Base-by-base conservation (phyloP, 495 filamentous ascomycete genomes). In the Annulohypoxylon nitens region DNA sequence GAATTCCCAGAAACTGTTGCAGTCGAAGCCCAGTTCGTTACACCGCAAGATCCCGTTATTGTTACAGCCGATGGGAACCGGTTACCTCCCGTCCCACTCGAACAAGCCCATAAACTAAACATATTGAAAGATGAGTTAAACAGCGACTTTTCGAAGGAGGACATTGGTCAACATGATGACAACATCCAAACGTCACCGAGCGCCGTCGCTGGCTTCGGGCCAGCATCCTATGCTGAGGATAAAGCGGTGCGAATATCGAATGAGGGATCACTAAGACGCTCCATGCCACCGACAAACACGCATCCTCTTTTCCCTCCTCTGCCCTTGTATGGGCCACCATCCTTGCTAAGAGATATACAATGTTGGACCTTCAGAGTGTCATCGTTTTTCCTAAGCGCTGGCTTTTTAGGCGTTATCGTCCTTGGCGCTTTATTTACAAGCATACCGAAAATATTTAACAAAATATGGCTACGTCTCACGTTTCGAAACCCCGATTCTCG, bases 221-320 rank as follows among this genome's bases (percentile, higher is more conserved):
- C 61, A 43, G 14, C 14, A 14, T 55, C 67, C n/a, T 43, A 66
- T 47, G 53, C 64, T 37, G 62, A 71, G 8, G 54, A 43, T 18
- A 14, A 70, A 36, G 45, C 69, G 18, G 33, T 54, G 5, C 67
- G 69, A 20, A 76, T 69, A 34, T 71, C 81, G 26, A 67, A 75
- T 1, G 78, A 81, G 14, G 80, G 78, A 6, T 83, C 80, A 10
- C 71, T 87, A 4, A 75, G 75, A 54, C 78, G 68, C 66, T 64
- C 82, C n/a, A 85, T 85, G 75, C 89, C 90, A 0, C 87, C 90
- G 1, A 87, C 88, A 3, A 83, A 87, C 74, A 93, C 90, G 6
- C 90, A 97, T 76, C 94, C 95, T 7, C 81, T 97, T 1, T 98
- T 98, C 74, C 95, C 95, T 10, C 92, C 93, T 8, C 79, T 98